Evolutionary conservation across 2,329 filamentous ascomycete genomes (phyloP), one percentile per base, ranked within the genome.

Genomic region (Emmonsiellopsis sp.): DNA sequence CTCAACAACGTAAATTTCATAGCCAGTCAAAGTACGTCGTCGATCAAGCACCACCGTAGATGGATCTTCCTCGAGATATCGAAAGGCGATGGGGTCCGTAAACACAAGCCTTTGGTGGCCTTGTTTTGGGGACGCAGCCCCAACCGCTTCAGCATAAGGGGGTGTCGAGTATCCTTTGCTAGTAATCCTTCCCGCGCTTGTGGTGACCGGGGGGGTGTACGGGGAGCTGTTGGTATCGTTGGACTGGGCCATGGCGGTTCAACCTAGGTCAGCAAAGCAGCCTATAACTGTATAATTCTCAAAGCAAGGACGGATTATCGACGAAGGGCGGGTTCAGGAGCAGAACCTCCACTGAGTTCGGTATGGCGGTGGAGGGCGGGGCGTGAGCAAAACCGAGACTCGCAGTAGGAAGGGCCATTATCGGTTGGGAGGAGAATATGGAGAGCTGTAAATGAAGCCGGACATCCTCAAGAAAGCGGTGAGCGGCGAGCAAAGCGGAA

Each of bases 1-100:
- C 69, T 97, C 93, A 59, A 97, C 89, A 13, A 97, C 74, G 70
- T 97, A 97, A 57, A 92, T 78, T 69, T 97, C 91, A 71, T 96
- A 97, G 59, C 92, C 92, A 56, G 81, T 74, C 5, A 98, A 78
- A 49, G 80, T 75, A 49, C 79, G 78, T 53, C 83, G 82, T 51
- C 86, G 84, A 61, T 91, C 82, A 58, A 95, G 76, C 7, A 95
- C 83, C 2, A 77, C 78, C 3, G 89, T 90, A 5, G 80, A 82
- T 1, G 83, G 76, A 59, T 97, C 93, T 66, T 94, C 87, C 73
- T 95, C 87, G 20, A 98, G 81, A 65, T 92, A 95, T 57, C 73
- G 78, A 59, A 86, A 82, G 11, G 83, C 84, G 40, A 86, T 77
- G 40, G 81, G 78, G 66, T 87, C 84, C 42, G 83, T 79, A 57